Evolutionary conservation across 2,329 filamentous ascomycete species (phyloP).

Genomic region (Colletotrichum sp.): DNA sequence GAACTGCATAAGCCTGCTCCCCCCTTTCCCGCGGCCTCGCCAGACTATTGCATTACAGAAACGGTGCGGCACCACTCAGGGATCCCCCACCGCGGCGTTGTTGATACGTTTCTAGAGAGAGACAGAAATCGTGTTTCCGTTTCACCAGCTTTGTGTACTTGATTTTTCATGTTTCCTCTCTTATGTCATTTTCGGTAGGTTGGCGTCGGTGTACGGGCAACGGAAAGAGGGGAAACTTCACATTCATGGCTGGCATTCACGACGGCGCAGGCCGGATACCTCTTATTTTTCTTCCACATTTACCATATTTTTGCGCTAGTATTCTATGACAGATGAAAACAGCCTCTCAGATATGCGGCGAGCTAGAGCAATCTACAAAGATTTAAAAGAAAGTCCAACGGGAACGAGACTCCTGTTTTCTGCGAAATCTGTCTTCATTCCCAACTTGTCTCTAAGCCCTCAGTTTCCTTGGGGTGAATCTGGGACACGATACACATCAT

Average conservation of each 20-base stretch:
- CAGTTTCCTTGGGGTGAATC: background rate
- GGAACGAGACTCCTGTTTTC: background rate
- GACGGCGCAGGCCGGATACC: conserved; percentile 14
- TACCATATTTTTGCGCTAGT: background rate
- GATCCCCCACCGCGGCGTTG: background rate
- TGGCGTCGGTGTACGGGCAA: conserved; percentile 11
- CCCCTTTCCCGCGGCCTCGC: background rate
- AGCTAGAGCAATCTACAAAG: conserved; percentile 8
- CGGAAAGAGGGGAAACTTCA: conserved; percentile 2
- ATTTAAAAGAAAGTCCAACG: background rate
- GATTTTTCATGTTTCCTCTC: background rate
- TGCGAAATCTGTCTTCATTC: background rate
- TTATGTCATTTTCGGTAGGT: background rate
- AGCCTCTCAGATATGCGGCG: background rate
- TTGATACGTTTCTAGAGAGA: background rate
- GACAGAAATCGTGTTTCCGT: background rate
- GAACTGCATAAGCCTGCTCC: conserved; percentile 6
- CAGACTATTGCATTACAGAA: conserved; percentile 1
- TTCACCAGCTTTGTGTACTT: background rate
- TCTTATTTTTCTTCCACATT: background rate
- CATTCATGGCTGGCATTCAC: conserved; percentile 9
- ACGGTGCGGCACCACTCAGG: background rate
- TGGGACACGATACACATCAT: background rate
- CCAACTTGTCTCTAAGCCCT: background rate
- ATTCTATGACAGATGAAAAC: background rate